Evolutionary conservation across 2,329 filamentous ascomycete genomes (phyloP).

Genomic region (Penicillium olsonii): DNA sequence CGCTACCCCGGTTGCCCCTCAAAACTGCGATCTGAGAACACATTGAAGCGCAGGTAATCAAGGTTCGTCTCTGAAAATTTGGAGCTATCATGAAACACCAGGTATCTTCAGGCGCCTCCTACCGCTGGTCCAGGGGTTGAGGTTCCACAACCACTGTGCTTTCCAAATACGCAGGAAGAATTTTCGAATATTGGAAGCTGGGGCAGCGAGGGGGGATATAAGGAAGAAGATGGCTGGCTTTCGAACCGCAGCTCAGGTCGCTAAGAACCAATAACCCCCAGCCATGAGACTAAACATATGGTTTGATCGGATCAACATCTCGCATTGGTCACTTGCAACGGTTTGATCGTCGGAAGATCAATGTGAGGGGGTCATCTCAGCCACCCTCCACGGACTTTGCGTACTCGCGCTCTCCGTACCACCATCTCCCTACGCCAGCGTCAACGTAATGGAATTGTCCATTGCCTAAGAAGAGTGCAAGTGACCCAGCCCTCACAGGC

Average conservation of each 20-base stretch:
- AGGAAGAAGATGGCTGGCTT: background rate
- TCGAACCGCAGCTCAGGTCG: background rate
- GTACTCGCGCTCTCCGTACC: background rate
- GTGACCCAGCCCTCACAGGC: background rate
- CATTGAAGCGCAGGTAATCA: background rate
- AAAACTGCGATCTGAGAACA: background rate
- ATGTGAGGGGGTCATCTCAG: background rate
- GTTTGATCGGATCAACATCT: background rate
- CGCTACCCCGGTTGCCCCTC: too few species aligned
- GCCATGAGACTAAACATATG: background rate
- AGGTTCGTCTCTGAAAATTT: conserved; percentile 18
- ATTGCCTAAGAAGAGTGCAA: background rate
- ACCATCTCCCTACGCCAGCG: background rate
- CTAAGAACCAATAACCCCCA: background rate
- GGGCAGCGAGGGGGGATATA: background rate
- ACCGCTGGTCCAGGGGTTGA: background rate
- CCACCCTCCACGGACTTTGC: background rate
- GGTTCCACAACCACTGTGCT: background rate
- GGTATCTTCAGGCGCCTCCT: background rate
- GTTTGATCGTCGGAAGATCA: conserved; percentile 2
- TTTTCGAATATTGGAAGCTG: background rate
- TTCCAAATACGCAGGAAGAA: background rate
- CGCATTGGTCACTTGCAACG: background rate
- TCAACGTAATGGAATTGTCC: background rate
- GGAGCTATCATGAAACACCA: background rate